Evolutionary conservation across 2,329 filamentous ascomycete species (phyloP).

Genomic region (Paraconiothyrium brasiliense): DNA sequence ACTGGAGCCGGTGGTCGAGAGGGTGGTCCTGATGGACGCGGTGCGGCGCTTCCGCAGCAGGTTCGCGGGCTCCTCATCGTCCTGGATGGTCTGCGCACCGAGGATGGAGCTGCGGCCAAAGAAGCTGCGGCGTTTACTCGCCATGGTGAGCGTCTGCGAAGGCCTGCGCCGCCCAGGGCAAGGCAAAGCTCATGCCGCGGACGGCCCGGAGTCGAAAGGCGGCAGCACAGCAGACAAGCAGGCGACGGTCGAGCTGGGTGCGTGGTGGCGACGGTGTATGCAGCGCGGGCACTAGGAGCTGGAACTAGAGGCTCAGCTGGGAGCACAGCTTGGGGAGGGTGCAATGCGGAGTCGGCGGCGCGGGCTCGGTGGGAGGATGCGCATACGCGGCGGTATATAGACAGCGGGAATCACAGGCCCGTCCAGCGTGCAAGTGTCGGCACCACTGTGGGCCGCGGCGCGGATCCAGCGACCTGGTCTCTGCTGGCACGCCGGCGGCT

Average conservation of each 20-base stretch:
- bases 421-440: neutral
- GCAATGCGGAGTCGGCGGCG: neutral
- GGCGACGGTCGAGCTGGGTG: slow-evolving; percentile 1
- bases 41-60: slow-evolving; percentile 51
- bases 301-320: neutral
- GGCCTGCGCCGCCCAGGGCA: slow-evolving; percentile 41
- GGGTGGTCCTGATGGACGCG: slow-evolving; percentile 46
- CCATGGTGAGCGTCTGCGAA: slow-evolving; percentile 39
- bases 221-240: neutral
- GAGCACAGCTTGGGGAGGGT: neutral
- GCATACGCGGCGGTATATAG: neutral
- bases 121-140: slow-evolving; percentile 49
- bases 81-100: slow-evolving; percentile 35
- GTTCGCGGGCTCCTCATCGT: slow-evolving; percentile 47
- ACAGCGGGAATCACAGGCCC: slow-evolving; percentile 6
- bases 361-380: neutral
- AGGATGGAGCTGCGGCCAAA: slow-evolving; percentile 45
- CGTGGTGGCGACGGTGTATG: neutral
- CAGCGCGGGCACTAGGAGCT: neutral
- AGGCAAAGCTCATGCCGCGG: slow-evolving; percentile 26
- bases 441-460: slow-evolving; percentile 4
- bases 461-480: slow-evolving; percentile 1
- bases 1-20: slow-evolving; percentile 36
- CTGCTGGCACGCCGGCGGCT: neutral
- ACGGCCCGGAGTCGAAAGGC: neutral